These are phyloP conservation scores for Botrytis galanthina DNA, from an alignment of 2,329 filamentous ascomycete species.

Conservation along the genomic window DNA sequence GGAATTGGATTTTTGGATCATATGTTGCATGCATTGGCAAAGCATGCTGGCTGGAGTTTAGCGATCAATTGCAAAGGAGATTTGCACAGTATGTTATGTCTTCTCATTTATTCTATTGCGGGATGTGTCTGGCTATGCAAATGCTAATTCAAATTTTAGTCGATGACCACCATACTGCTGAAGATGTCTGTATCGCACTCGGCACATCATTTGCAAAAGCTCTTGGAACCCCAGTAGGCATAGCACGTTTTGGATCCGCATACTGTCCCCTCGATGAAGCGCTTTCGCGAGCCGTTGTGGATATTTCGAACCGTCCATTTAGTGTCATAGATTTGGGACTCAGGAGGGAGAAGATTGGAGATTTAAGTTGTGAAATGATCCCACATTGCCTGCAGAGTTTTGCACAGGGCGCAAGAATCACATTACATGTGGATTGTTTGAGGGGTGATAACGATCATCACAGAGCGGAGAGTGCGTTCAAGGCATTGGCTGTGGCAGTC, in stretches of 20 bases:
- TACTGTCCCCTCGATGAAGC: slow-evolving; percentile 96
- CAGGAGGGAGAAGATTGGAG: slow-evolving; percentile 88
- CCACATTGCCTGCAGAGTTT: slow-evolving; percentile 95
- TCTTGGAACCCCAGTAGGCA: slow-evolving; percentile 72
- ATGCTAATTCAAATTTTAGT: slow-evolving; percentile 51
- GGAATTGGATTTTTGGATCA: slow-evolving; percentile 98
- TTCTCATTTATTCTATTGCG: background rate
- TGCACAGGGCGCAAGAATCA: slow-evolving; percentile 83
- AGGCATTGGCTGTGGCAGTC: slow-evolving; percentile 87
- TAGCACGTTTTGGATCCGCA: slow-evolving; percentile 86
- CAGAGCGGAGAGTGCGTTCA: slow-evolving; percentile 93
- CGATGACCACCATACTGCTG: slow-evolving; percentile 97
- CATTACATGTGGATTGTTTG: slow-evolving; percentile 92
- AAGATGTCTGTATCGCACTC: slow-evolving; percentile 91
- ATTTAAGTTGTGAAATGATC: slow-evolving; percentile 93
- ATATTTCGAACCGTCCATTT: slow-evolving; percentile 90
- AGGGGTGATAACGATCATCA: slow-evolving; percentile 94
- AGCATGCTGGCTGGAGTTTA: slow-evolving; percentile 93
- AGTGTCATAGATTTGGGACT: slow-evolving; percentile 80
- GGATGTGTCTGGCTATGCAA: background rate
- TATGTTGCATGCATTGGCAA: slow-evolving; percentile 95
- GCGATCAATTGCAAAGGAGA: slow-evolving; percentile 81
- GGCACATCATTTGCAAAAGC: slow-evolving; percentile 80
- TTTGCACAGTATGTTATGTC: slow-evolving; percentile 67
- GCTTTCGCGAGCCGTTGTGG: slow-evolving; percentile 87